Evolutionary conservation across 768 basidiomycete species (phyloP), one percentile per base, ranked within the genome.

Genomic region (Pleurotus pulmonarius): DNA sequence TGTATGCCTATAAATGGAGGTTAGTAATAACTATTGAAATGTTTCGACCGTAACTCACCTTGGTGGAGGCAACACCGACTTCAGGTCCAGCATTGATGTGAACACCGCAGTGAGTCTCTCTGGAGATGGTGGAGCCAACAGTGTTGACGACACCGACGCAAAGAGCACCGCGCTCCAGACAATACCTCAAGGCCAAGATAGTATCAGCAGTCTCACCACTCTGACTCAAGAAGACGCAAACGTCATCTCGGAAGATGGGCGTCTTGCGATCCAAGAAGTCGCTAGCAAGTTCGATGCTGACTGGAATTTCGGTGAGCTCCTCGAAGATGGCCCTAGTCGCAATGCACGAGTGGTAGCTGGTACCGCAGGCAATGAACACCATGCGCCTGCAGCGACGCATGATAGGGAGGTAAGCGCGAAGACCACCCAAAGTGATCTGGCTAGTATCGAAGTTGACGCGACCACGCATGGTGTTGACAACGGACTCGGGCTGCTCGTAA

Each of bases 381-480:
- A 99, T 92, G 55, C 97, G 84, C 59, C 97, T 82, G 55, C 94
- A 90, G 61, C 97, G 87, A 58, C 97, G 87, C 68, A 99, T 98
- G 68, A 97, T 95, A 39, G 88, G 91, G 58, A 99, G 83, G 72
- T 98, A 98, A 15, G 89, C 90, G 59, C 94, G 92, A 59, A 99
- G 81, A 39, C 97, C 97, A 68, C 97, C 97, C 43, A 99, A 87
- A 9, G 89, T 98, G 68, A 99, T 91, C 61, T 81, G 82, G 73
- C 92, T 83, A 53, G 81, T 85, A 68, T 98, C 97, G 64, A 99
- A 99, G 82, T 97, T 98, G 78, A 99, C 91, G 64, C 97, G 94
- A 59, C 97, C 97, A 83, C 97, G 91, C 97, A 99, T 99, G 49
- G 97, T 99, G 83, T 99, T 99, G 74, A 98, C 94, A 60, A 98